Conservation (phyloP, 2,329 filamentous ascomycete species). For the Nigrospora osmanthi region DNA sequence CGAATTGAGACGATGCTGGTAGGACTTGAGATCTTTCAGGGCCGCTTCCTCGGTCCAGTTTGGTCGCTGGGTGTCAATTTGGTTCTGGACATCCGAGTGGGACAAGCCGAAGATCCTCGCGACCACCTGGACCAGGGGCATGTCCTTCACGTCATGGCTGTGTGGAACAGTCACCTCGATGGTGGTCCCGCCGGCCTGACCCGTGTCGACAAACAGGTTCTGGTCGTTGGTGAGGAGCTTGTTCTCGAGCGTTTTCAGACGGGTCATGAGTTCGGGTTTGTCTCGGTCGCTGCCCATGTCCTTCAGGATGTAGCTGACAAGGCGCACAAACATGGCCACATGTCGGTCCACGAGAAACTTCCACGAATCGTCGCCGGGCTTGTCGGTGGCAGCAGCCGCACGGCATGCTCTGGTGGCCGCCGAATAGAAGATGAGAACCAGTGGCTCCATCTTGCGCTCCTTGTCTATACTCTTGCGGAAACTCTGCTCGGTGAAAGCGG, state of each 20-base stretch:
- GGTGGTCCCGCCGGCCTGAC: constrained; percentile 53
- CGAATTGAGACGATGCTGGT: constrained; percentile 81
- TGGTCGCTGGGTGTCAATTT: constrained; percentile 74
- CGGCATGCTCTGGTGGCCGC: constrained; percentile 84
- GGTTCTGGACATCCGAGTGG: constrained; percentile 72
- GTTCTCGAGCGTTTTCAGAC: constrained; percentile 76
- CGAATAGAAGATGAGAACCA: constrained; percentile 94
- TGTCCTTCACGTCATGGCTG: constrained; percentile 91
- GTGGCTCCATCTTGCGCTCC: constrained; percentile 83
- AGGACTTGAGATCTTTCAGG: constrained; percentile 83
- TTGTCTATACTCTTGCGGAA: constrained; percentile 92
- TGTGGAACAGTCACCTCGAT: constrained; percentile 78
- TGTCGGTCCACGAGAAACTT: constrained; percentile 90
- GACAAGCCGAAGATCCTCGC: constrained; percentile 78
- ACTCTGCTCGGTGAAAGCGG: constrained; percentile 78
- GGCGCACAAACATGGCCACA: constrained; percentile 85
- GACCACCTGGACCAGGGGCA: constrained; percentile 86
- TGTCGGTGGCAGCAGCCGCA: constrained; percentile 51
- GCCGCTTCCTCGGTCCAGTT: constrained; percentile 90
- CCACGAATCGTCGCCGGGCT: constrained; percentile 77
- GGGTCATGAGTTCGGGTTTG: constrained; percentile 72
- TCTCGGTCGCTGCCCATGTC: constrained; percentile 81
- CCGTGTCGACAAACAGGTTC: constrained; percentile 63
- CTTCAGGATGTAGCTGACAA: constrained; percentile 72
- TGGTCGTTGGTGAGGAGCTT: constrained; percentile 93